These are phyloP conservation scores for Globisporangium radiosum DNA, from an alignment of 352 stramenopile species.

Conservation along the genomic window DNA sequence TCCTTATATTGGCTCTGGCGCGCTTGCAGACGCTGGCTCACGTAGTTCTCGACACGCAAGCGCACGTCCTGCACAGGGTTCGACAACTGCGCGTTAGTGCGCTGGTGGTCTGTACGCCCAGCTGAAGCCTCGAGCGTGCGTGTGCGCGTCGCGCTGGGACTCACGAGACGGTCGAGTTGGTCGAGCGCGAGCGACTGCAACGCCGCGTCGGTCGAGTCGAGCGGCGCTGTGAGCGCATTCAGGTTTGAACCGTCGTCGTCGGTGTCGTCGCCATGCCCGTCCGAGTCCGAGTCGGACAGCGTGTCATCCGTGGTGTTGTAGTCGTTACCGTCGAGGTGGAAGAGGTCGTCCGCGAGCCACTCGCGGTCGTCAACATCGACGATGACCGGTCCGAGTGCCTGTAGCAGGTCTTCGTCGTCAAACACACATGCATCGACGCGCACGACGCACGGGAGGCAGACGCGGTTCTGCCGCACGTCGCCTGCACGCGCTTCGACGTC, in stretches of 20 bases:
- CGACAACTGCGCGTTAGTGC: not conserved
- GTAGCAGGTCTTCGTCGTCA: conserved; percentile 39
- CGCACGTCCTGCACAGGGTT: conserved; percentile 19
- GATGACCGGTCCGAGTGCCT: conserved; percentile 34
- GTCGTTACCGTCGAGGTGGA: conserved; percentile 9
- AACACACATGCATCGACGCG: conserved; percentile 38
- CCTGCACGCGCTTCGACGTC: conserved; percentile 29
- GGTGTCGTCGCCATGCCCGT: not conserved
- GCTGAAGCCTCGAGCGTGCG: conserved; percentile 5
- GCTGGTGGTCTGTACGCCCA: not conserved
- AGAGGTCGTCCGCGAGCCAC: conserved; percentile 27
- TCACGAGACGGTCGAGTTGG: conserved; percentile 34
- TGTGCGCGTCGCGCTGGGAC: conserved; percentile 7
- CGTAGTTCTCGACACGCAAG: conserved; percentile 32
- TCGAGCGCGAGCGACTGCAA: conserved; percentile 37
- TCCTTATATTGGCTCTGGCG: conserved; percentile 16
- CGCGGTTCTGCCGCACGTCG: conserved; percentile 32
- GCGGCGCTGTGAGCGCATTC: conserved; percentile 23
- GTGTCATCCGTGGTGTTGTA: conserved; percentile 22
- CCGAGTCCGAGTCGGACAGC: conserved; percentile 8
- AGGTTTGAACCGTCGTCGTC: conserved; percentile 1
- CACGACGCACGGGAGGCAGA: conserved; percentile 35
- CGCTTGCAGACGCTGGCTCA: conserved; percentile 21
- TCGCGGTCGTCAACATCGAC: conserved; percentile 30
- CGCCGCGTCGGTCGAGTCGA: conserved; percentile 36